Evolutionary conservation across 768 basidiomycete genomes (phyloP), one percentile per base, ranked within the genome.

Genomic region (Dendrothele bispora): DNA sequence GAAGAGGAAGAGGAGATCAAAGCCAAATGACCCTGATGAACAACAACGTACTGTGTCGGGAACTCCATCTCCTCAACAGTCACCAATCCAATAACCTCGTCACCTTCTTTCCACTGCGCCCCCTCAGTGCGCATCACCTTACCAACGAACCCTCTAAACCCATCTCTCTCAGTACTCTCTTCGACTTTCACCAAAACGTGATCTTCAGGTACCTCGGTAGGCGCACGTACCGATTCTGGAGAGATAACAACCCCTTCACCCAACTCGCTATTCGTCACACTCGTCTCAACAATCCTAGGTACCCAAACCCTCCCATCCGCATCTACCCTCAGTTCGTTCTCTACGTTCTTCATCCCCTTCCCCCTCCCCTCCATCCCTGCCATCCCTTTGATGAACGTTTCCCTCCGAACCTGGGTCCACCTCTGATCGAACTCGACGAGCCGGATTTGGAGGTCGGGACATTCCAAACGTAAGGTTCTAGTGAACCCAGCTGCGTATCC

Each of bases 401-500:
- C 22, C 27, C 41, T 43, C 15, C 17, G 28, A 25, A 25, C 27
- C 22, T 15, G 6, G 32, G 18, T 30, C 41, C 41, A 43, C 27
- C 27, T 11, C 4, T 11, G 28, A 30, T 43, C 41, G 15, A 43
- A 43, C 27, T 29, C 28, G 1, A 43, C 41, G 4, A 43, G 26
- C 14, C 32, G 32, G 20, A 43, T 26, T 20, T 43, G 12, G 11
- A 43, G 18, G 32, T 43, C 41, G 17, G 41, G 41, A n/a, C 28
- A 22, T 43, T 43, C 41, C 7, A 29, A 20, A 12, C 41, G 41
- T 29, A 43, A 30, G 14, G 27, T 30, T 43, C 41, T n/a, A 29
- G 41, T 29, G 18, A 43, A 43, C 11, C 41, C 41, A 29, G 41
- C 41, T 11, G 41, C 41, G 8, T 26, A 43, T 7, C 41, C 41